Base-by-base conservation (phyloP, 139 green algal genomes). In the Coelastrella sp. region DNA sequence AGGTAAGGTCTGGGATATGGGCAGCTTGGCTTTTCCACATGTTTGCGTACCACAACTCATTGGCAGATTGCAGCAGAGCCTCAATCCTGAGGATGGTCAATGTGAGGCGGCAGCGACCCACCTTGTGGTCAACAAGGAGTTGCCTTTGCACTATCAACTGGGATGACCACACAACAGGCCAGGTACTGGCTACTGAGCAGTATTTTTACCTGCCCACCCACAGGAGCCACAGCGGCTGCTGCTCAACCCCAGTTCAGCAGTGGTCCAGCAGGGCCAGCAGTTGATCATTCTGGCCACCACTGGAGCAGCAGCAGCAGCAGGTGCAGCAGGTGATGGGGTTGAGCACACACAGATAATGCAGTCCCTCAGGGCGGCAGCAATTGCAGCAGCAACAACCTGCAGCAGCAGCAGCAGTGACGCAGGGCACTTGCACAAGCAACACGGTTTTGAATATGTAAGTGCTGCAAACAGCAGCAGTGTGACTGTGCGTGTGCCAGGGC, bases 271-370 rank as follows among this genome's bases (percentile, higher is more conserved):
- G 7, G 78, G 75, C 17, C 87, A 95, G 49, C 79, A 60, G 78
- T 81, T 87, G 1, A 73, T 95, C n/a, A 83, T 94, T 49, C 72
- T 95, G 15, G 92, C 90, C 0, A 78, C 82, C 10, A 90, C 15
- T 11, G 14, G 27, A 6, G 24, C 73, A 60, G 58, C 63, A 56
- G 85, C 85, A 61, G 74, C 76, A 25, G 73, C 74, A n/a, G 85
- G 58, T 35, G 74, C 85, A 24, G 74, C 73, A 65, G 85, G 85
- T 27, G 73, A 84, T 27, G 85, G 85, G 4, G 58, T 90, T n/a
- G 85, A 84, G 58, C 58, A 27, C 56, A 61, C 24, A n/a, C 59
- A 84, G 57, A 63, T 25, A n/a, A 60, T 49, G 14, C 59, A 90
- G 72, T 60, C 74, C 6, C 74, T 90, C 20, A 49, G 20, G 78